These are phyloP conservation scores for Neospora caninum DNA, from an alignment of 169 alveolate genomes.

Conservation along the genomic window DNA sequence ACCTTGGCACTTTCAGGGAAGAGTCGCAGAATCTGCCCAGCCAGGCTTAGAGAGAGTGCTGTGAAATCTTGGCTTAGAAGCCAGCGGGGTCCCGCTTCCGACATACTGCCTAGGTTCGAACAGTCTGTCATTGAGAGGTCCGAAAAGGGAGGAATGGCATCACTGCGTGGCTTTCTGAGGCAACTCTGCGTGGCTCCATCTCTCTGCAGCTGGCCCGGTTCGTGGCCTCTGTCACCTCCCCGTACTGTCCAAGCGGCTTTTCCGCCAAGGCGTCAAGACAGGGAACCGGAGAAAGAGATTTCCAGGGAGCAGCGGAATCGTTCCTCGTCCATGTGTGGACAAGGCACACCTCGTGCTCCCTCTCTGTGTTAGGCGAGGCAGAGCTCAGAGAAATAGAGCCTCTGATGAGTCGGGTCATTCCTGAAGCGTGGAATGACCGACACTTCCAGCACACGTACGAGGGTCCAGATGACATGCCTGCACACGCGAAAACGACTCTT, in stretches of 20 bases:
- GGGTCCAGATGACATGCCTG: slow-evolving; percentile 61
- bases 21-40: too few relatives aligned
- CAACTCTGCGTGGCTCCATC: background rate
- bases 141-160: background rate
- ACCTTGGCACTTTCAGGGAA: too few relatives aligned
- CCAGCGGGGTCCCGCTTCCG: too few relatives aligned
- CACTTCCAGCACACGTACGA: slow-evolving; percentile 46
- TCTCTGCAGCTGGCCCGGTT: background rate
- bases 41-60: too few relatives aligned
- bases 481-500: slow-evolving; percentile 40
- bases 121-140: background rate
- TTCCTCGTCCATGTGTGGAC: background rate
- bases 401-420: slow-evolving; percentile 32
- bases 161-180: background rate
- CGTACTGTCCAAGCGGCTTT: background rate
- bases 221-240: background rate
- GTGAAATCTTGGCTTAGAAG: too few relatives aligned
- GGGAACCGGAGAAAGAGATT: background rate
- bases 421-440: slow-evolving; percentile 42
- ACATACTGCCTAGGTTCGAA: too few relatives aligned
- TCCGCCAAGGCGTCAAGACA: background rate
- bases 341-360: slow-evolving; percentile 9
- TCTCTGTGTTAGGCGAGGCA: background rate
- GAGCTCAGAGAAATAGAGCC: background rate
- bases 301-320: background rate